Percentiles rank a stretch among this genome's conserved stretches.
Evolutionary conservation across 768 basidiomycete species (phyloP).

Genomic region (Boletellus ananiceps): DNA sequence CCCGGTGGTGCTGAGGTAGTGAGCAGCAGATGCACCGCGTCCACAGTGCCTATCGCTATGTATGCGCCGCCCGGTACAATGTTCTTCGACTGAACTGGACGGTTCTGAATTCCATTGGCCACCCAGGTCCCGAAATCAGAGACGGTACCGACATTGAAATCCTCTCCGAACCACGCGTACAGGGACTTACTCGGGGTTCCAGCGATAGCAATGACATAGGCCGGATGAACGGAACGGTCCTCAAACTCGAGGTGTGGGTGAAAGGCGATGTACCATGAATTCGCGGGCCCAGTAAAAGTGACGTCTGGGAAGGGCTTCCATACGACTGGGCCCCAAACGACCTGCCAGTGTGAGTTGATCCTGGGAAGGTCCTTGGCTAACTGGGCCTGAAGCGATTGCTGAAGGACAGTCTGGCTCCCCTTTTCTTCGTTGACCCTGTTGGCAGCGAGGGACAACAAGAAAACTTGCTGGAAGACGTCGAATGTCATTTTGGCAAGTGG

Average conservation of each 20-base stretch:
- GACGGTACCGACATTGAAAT: slow-evolving; percentile 6
- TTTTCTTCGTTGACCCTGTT: neutral
- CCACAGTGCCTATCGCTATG: slow-evolving; percentile 1
- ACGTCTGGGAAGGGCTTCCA: slow-evolving; percentile 11
- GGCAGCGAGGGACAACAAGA: slow-evolving; percentile 6
- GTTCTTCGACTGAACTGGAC: neutral
- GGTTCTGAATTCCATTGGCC: neutral
- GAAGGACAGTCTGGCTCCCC: neutral
- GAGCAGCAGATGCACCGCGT: slow-evolving; percentile 1
- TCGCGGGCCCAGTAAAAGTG: slow-evolving; percentile 4
- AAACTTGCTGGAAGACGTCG: slow-evolving; percentile 16
- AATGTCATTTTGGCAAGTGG: slow-evolving; percentile 5
- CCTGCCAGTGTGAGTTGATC: neutral
- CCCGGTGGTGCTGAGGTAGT: neutral
- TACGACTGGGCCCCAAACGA: slow-evolving; percentile 14
- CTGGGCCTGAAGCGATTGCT: neutral
- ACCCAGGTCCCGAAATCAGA: slow-evolving; percentile 11
- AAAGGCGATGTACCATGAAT: slow-evolving; percentile 14
- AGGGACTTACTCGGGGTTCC: slow-evolving; percentile 1
- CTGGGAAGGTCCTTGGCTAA: neutral
- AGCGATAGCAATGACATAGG: slow-evolving; percentile 14
- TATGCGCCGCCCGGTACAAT: neutral
- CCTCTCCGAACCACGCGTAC: slow-evolving; percentile 3
- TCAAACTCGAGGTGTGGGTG: slow-evolving; percentile 8
- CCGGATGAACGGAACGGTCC: slow-evolving; percentile 4